Evolutionary conservation across 495 filamentous ascomycete species (phyloP).

Genomic region (Penicillium paradoxum): DNA sequence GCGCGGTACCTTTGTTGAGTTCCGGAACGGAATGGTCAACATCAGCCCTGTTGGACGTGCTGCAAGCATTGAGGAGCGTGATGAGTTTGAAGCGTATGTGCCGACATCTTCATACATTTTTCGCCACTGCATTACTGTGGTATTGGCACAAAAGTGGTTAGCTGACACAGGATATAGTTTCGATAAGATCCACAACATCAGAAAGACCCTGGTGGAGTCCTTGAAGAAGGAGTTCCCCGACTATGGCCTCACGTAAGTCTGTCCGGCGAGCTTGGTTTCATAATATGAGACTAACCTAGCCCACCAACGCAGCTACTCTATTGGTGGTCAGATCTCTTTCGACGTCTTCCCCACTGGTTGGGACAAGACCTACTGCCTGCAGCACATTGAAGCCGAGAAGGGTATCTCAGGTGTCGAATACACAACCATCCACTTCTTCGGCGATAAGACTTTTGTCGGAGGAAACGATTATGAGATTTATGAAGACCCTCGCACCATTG

Average conservation of each 20-base stretch:
- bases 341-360: conserved; percentile 95
- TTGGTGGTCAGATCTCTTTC: conserved; percentile 96
- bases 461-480: conserved; percentile 98
- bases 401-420: conserved; percentile 69
- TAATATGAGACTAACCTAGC: background rate
- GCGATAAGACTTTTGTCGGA: conserved; percentile 83
- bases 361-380: conserved; percentile 98
- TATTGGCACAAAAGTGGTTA: background rate
- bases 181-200: conserved; percentile 69
- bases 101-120: background rate
- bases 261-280: background rate
- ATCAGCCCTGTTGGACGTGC: conserved; percentile 89
- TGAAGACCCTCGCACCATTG: conserved; percentile 69
- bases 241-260: conserved; percentile 73
- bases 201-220: conserved; percentile 64
- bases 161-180: conserved; percentile 40
- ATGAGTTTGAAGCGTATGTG: conserved; percentile 61
- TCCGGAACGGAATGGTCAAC: conserved; percentile 95
- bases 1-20: conserved; percentile 95
- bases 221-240: conserved; percentile 78
- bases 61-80: conserved; percentile 71
- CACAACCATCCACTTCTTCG: conserved; percentile 93
- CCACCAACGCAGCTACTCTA: conserved; percentile 61
- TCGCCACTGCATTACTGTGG: background rate
- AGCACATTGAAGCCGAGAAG: conserved; percentile 79